Evolutionary conservation across 345 rosid genomes (phyloP).

Genomic region (Citrus inodora): DNA sequence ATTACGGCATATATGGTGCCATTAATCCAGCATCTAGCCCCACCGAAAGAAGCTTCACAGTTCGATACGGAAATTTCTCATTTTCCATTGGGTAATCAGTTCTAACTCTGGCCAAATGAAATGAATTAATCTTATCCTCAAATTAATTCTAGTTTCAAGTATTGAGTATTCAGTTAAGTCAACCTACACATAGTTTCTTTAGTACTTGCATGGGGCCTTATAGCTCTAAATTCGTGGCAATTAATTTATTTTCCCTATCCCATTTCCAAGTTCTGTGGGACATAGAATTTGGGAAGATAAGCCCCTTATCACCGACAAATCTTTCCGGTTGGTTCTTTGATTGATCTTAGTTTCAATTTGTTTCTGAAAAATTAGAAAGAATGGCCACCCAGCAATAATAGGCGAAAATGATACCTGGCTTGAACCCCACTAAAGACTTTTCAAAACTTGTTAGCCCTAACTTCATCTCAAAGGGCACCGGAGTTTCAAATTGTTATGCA

Average conservation of each 20-base stretch:
- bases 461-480: slow-evolving; percentile 16
- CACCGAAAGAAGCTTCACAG: slow-evolving; percentile 1
- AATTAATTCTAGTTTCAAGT: background rate
- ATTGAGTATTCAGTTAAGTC: slow-evolving; percentile 3
- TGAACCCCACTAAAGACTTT: slow-evolving; percentile 1
- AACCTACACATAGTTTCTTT: slow-evolving; percentile 8
- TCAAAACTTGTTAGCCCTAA: background rate
- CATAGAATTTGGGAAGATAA: slow-evolving; percentile 18
- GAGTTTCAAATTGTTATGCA: background rate
- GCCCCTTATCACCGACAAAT: slow-evolving; percentile 15
- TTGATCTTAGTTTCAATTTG: background rate
- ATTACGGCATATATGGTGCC: background rate
- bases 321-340: background rate
- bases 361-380: background rate
- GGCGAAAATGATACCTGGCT: slow-evolving; percentile 4
- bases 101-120: background rate
- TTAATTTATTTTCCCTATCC: background rate
- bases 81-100: background rate
- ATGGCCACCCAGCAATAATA: background rate
- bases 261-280: slow-evolving; percentile 19
- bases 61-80: background rate
- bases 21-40: slow-evolving; percentile 1
- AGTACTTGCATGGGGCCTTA: slow-evolving; percentile 1
- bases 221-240: background rate
- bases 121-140: background rate